phyloP scores from a whole-genome alignment of 2,329 filamentous ascomycete genomes.

The Amauroascus verrucosus region DNA sequence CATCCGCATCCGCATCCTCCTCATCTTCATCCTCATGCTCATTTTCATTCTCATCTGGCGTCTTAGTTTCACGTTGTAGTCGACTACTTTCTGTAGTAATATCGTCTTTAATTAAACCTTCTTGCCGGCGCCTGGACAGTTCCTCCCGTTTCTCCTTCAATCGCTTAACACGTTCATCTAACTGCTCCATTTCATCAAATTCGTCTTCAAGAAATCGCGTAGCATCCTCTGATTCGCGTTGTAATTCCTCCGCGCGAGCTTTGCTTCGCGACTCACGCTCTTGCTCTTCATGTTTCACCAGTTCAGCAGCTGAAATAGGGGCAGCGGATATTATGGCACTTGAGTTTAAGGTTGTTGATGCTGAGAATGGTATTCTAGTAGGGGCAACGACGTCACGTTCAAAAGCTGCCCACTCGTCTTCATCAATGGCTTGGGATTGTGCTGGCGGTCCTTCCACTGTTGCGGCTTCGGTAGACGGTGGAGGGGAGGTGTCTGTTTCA shows the following conservation, averaged over 20 bases:
- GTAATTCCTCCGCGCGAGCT: constrained; percentile 44
- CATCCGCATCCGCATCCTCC: constrained; percentile 36
- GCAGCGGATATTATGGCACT: constrained; percentile 59
- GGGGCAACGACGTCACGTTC: constrained; percentile 63
- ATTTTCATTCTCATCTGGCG: constrained; percentile 39
- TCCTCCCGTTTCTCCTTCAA: constrained; percentile 63
- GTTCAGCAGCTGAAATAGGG: constrained; percentile 54
- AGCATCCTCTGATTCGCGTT: constrained; percentile 68
- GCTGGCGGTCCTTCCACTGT: neutral
- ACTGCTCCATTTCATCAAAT: constrained; percentile 71
- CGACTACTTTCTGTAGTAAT: constrained; percentile 22
- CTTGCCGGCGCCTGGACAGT: constrained; percentile 41
- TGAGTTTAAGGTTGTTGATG: constrained; percentile 23
- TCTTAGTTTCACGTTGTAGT: constrained; percentile 23
- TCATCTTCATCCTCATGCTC: constrained; percentile 23
- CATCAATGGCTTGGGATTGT: constrained; percentile 43
- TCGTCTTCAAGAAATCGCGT: constrained; percentile 62
- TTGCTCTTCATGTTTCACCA: constrained; percentile 46
- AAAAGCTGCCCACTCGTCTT: constrained; percentile 79
- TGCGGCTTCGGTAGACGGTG: constrained; percentile 5
- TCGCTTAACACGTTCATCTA: constrained; percentile 59
- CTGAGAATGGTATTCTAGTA: constrained; percentile 26
- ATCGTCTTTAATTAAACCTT: constrained; percentile 23
- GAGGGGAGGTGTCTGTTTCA: neutral
- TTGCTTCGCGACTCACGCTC: constrained; percentile 34